A percentile compares a stretch with the other conserved stretches of the same genome.
phyloP scores from a whole-genome alignment of 1,139 yeast genomes.

The Hyphopichia buzzinii region DNA sequence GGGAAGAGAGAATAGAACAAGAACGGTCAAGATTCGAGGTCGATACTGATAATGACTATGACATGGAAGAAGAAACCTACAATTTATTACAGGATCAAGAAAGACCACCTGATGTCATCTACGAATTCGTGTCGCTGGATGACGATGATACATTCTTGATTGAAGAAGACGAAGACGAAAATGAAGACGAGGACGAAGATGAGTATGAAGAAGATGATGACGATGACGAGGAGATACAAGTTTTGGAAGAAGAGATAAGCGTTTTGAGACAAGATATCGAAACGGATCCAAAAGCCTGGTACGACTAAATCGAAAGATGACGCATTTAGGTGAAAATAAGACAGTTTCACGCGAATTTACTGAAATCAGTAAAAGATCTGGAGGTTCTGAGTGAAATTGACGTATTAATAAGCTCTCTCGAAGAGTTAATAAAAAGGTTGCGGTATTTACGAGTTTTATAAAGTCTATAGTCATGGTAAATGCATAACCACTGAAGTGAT shows the following conservation, averaged over 20 bases:
- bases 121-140: slow-evolving; percentile 20
- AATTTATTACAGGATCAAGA: slow-evolving; percentile 6
- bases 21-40: slow-evolving; percentile 15
- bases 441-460: too few species aligned
- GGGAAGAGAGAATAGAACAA: slow-evolving; percentile 20
- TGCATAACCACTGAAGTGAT: too few species aligned
- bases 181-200: slow-evolving; percentile 28
- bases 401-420: too few species aligned
- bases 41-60: slow-evolving; percentile 12
- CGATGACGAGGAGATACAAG: slow-evolving; percentile 2
- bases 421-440: too few species aligned
- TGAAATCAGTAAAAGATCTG: too few species aligned
- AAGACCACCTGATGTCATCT: slow-evolving; percentile 7
- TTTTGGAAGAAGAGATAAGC: slow-evolving; percentile 10
- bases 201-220: slow-evolving; percentile 23
- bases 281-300: slow-evolving; percentile 4
- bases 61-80: slow-evolving; percentile 10
- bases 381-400: too few species aligned
- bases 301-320: neutral
- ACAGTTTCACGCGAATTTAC: too few species aligned
- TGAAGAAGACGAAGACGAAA: slow-evolving; percentile 15
- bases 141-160: slow-evolving; percentile 27
- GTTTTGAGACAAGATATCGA: neutral
- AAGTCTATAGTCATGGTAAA: too few species aligned
- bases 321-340: too few species aligned